Conservation (phyloP, 2,329 filamentous ascomycete genomes). For the Pyrenochaeta sp. region DNA sequence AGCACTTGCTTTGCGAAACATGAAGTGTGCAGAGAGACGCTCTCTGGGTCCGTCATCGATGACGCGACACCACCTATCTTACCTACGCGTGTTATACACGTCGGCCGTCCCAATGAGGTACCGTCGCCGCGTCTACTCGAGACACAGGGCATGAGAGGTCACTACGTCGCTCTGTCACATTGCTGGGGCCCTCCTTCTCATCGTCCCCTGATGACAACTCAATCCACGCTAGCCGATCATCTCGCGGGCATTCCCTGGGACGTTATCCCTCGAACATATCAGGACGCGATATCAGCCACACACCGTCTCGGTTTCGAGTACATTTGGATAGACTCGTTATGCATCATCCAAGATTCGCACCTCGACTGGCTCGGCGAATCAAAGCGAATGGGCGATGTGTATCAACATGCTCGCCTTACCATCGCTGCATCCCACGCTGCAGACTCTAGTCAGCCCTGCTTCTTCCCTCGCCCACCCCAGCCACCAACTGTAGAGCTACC, state of each 20-base stretch:
- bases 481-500: slow-evolving; percentile 19
- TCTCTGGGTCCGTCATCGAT: slow-evolving; percentile 23
- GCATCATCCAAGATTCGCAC: slow-evolving; percentile 23
- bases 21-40: slow-evolving; percentile 22
- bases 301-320: slow-evolving; percentile 18
- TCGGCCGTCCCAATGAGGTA: slow-evolving; percentile 17
- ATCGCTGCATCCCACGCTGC: slow-evolving; percentile 23
- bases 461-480: slow-evolving; percentile 16
- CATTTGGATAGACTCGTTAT: slow-evolving; percentile 29
- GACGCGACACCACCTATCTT: slow-evolving; percentile 24
- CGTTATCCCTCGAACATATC: slow-evolving; percentile 15
- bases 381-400: slow-evolving; percentile 24
- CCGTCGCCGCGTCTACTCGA: slow-evolving; percentile 25
- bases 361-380: slow-evolving; percentile 26
- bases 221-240: slow-evolving; percentile 17
- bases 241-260: slow-evolving; percentile 16
- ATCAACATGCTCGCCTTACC: slow-evolving; percentile 19
- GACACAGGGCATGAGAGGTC: slow-evolving; percentile 17
- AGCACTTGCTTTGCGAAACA: slow-evolving; percentile 25
- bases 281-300: slow-evolving; percentile 18
- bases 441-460: slow-evolving; percentile 24
- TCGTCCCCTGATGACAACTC: slow-evolving; percentile 31
- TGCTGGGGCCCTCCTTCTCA: slow-evolving; percentile 27
- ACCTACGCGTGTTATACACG: slow-evolving; percentile 29
- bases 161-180: slow-evolving; percentile 29